These are phyloP conservation scores for Byssothecium circinans DNA, from an alignment of 2,329 filamentous ascomycete genomes.

Conservation along the genomic window DNA sequence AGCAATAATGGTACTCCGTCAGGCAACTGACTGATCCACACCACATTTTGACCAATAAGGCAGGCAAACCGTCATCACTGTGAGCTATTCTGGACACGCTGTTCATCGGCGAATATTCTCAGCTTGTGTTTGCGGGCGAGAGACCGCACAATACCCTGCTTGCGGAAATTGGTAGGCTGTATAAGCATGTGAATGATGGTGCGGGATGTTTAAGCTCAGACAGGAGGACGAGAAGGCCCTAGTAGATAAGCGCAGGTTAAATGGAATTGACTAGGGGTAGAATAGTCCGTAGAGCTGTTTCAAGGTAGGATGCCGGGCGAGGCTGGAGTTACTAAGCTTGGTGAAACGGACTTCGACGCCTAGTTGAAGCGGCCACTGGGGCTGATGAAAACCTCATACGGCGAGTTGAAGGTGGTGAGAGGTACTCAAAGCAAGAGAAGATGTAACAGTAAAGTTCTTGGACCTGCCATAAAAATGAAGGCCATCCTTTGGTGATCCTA, in stretches of 20 bases:
- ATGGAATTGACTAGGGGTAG: background rate
- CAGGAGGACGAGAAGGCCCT: background rate
- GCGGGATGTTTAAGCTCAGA: background rate
- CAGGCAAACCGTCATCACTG: background rate
- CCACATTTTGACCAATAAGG: background rate
- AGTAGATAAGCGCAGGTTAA: background rate
- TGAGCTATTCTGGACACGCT: background rate
- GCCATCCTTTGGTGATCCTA: background rate
- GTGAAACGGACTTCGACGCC: background rate
- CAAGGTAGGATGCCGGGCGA: background rate
- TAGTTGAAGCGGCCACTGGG: background rate
- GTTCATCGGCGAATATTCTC: background rate
- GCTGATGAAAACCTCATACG: background rate
- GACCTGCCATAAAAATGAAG: background rate
- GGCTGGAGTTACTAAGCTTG: background rate
- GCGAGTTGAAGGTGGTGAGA: background rate
- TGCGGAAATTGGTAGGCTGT: constrained; percentile 1
- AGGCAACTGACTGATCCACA: background rate
- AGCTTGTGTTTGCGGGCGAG: background rate
- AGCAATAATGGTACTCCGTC: background rate
- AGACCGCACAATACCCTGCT: background rate
- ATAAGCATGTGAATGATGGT: background rate
- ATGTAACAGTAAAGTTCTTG: background rate
- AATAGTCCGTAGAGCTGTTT: background rate
- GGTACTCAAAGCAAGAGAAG: background rate